Evolutionary conservation across 2,329 filamentous ascomycete genomes (phyloP), one percentile per base, ranked within the genome.

Genomic region (Tolypocladium tundrense): DNA sequence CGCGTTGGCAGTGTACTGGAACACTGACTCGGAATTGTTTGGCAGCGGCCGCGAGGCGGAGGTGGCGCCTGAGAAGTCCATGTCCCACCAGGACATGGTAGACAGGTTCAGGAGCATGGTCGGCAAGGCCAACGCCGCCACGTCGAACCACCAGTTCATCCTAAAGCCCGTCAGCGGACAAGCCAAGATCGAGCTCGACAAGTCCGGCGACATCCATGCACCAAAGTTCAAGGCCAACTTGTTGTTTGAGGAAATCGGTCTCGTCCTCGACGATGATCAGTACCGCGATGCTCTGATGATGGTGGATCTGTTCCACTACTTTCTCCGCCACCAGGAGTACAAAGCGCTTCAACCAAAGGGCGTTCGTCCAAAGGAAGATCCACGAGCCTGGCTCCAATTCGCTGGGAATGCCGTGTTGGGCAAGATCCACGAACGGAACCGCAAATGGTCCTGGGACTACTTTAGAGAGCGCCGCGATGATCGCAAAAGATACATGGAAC

Each of bases 271-370:
- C 65, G 93, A 99, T 63, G 85, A 97, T 63, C 94, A 99, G 70
- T 99, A 99, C 69, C 88, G 95, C 37, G 94, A 99, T 74, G 91
- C 88, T 6, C 76, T 99, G 59, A 99, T 99, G 94, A 89, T 99
- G 78, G 89, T 97, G 2, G 94, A 99, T 69, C 79, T 97, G 3
- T 99, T 99, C 77, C 94, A 99, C 72, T 97, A 96, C 74, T 99
- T 97, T 72, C 89, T 97, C 65, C 87, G 93, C 39, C 94, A 99
- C 64, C 94, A 97, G 71, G 93, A 99, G 70, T 97, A 97, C 77
- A 95, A 95, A 70, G 93, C 88, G 66, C 79, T 91, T 59, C 91
- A 96, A 66, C 94, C 94, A 4, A 94, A 95, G 68, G 86, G 80
- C 1, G 82, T 86, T 59, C 82, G 83, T 0, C 89, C 91, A 0